Percentiles rank a stretch among this genome's conserved stretches.
Evolutionary conservation across 345 rosid species (phyloP).

Genomic region (Eucalyptus erythrocorys): DNA sequence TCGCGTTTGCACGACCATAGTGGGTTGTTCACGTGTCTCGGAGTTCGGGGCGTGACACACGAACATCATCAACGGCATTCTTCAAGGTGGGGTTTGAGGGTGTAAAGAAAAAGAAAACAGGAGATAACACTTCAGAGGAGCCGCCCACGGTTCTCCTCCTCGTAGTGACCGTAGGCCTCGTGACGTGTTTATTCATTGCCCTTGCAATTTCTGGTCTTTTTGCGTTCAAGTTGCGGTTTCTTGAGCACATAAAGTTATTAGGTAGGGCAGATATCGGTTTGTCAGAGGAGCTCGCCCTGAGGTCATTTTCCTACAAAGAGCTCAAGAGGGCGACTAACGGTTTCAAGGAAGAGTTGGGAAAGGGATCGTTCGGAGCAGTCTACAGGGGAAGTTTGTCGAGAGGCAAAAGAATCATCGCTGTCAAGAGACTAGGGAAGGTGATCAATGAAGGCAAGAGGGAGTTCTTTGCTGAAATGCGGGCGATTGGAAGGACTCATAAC

Average conservation of each 20-base stretch:
- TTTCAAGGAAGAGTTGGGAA: neutral
- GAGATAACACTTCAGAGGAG: fast-evolving
- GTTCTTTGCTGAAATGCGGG: neutral
- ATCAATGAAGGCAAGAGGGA: neutral
- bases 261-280: neutral
- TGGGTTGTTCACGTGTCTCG: no score
- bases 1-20: no score
- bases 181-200: neutral
- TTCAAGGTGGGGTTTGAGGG: neutral
- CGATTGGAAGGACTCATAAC: neutral
- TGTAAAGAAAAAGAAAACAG: neutral
- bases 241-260: neutral
- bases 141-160: neutral
- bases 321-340: neutral
- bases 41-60: no score
- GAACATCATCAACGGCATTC: neutral
- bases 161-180: neutral
- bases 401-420: neutral
- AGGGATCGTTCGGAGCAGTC: neutral
- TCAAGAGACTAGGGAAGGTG: neutral
- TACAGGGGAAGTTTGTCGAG: neutral
- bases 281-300: neutral
- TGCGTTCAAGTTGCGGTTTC: neutral
- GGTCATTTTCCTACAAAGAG: neutral
- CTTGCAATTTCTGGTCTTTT: neutral